Conservation (phyloP, 2,329 filamentous ascomycete genomes). For the Botrytis pseudocinerea region DNA sequence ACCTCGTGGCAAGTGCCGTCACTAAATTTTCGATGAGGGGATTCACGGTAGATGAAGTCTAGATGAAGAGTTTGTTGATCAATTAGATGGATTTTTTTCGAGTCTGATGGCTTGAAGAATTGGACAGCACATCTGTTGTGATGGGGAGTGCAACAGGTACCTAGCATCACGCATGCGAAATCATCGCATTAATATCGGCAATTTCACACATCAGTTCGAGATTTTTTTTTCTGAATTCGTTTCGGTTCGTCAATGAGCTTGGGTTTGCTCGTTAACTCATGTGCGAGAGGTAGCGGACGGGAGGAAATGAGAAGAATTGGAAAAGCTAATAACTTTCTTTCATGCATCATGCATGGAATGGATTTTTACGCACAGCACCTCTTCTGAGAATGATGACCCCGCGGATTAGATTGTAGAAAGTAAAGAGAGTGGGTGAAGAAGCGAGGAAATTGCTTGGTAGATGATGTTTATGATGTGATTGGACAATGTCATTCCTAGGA, state of each 20-base stretch:
- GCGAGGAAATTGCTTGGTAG: conserved; percentile 1
- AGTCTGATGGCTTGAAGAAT: background rate
- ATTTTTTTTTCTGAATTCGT: background rate
- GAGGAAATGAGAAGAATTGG: background rate
- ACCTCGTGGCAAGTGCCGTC: background rate
- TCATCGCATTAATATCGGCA: background rate
- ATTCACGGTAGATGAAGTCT: background rate
- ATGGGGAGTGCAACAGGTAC: background rate
- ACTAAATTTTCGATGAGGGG: background rate
- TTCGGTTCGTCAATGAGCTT: background rate
- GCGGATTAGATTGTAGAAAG: background rate
- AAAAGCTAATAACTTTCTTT: background rate
- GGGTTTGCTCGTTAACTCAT: background rate
- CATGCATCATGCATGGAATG: conserved; percentile 6
- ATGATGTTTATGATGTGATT: background rate
- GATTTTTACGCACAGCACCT: background rate
- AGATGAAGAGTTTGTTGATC: background rate
- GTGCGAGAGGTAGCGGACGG: background rate
- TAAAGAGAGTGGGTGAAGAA: background rate
- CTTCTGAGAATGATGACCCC: background rate
- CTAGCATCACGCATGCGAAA: background rate
- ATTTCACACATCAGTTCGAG: background rate
- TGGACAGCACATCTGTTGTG: background rate
- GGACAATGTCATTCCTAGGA: background rate
- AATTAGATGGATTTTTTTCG: background rate